Percentiles rank a stretch among this genome's conserved stretches.
Conservation (phyloP, 73 alveolate species). For the Tetrahymena malaccensis region DNA sequence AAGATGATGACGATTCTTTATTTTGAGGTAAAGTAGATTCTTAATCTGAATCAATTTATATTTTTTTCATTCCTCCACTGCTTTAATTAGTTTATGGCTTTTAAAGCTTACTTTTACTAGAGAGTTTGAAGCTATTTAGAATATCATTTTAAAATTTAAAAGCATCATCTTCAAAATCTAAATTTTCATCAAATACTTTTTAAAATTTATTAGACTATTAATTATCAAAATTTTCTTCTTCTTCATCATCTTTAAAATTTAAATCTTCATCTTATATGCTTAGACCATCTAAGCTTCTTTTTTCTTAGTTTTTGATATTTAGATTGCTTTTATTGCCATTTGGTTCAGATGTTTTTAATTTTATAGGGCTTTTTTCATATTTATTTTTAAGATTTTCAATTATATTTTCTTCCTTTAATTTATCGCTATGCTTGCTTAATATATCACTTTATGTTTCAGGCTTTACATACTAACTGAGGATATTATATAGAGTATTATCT, state of each 20-base stretch:
- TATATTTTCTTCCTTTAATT: background rate
- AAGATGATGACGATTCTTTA: background rate
- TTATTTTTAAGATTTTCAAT: background rate
- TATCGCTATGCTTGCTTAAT: background rate
- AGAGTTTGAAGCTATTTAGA: background rate
- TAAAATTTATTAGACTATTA: background rate
- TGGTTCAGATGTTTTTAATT: background rate
- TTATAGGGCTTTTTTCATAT: background rate
- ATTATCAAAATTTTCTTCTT: background rate
- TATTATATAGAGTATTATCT: background rate
- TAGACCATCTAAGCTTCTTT: background rate
- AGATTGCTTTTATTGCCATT: background rate
- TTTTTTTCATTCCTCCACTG: background rate
- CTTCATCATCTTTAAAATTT: background rate
- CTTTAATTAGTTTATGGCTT: background rate
- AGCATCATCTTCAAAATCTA: background rate
- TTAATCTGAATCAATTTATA: background rate
- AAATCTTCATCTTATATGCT: background rate
- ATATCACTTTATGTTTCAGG: background rate
- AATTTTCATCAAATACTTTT: background rate
- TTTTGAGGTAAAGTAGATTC: background rate
- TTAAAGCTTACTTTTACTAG: background rate
- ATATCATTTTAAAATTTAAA: background rate
- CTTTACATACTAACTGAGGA: background rate
- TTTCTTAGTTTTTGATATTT: background rate